Percentiles rank a stretch among this genome's conserved stretches.
phyloP scores from a whole-genome alignment of 192 early-diverging fungal species.

The Linnemannia hyalina region DNA sequence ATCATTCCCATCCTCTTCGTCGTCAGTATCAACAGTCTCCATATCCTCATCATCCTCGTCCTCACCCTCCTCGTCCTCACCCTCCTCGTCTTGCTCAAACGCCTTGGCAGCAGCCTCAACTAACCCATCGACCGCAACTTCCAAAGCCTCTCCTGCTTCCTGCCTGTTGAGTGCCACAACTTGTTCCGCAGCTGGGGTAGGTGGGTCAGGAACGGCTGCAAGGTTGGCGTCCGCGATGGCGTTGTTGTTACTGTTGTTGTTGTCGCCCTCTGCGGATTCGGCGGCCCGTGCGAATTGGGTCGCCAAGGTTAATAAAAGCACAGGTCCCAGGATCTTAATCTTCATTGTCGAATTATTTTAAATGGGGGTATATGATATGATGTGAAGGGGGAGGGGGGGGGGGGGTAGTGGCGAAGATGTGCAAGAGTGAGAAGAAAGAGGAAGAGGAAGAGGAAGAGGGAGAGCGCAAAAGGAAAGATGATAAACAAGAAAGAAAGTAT shows the following conservation, averaged over 20 bases:
- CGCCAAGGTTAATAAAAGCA: conserved; percentile 10
- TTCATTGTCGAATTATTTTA: conserved; percentile 16
- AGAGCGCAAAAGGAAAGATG: no score
- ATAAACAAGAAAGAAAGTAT: no score
- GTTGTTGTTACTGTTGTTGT: neutral
- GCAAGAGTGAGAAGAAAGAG: neutral
- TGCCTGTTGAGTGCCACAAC: neutral
- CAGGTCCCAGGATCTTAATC: conserved; percentile 13
- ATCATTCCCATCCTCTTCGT: neutral
- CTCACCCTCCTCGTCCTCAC: neutral
- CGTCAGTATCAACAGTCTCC: neutral
- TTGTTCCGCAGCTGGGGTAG: neutral
- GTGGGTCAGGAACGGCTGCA: neutral
- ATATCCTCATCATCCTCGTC: conserved; percentile 1
- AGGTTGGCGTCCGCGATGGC: neutral
- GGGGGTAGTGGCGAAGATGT: no score
- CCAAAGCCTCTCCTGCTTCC: neutral
- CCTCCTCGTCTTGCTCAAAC: neutral
- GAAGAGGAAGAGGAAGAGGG: neutral
- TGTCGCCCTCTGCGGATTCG: neutral
- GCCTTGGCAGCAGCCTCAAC: neutral
- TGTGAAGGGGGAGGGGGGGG: neutral
- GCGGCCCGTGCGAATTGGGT: neutral
- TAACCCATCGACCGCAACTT: neutral
- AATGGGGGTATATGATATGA: neutral